Conservation (phyloP, 306 rosid genomes). For the Hylodesmum podocarpum region DNA sequence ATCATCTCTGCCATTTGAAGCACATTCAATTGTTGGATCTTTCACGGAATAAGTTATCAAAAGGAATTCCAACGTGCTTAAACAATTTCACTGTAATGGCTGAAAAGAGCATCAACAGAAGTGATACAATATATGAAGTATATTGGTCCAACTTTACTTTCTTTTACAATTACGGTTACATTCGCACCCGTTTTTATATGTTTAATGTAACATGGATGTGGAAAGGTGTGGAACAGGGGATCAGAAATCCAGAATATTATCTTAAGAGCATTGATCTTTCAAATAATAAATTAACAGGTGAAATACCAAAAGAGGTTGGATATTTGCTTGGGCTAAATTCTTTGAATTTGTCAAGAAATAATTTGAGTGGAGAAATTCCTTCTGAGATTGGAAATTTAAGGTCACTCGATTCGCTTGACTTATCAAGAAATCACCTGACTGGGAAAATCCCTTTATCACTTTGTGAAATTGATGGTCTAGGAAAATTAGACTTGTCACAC, state of each 20-base stretch:
- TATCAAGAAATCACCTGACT: not conserved
- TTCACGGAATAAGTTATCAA: too few relatives aligned
- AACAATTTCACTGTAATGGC: not conserved
- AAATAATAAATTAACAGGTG: not conserved
- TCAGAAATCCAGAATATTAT: constrained; percentile 31
- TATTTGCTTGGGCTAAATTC: not conserved
- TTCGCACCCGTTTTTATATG: too few relatives aligned
- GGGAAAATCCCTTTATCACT: not conserved
- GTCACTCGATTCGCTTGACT: not conserved
- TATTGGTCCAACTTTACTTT: not conserved
- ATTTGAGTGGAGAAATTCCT: not conserved
- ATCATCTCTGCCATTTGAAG: too few relatives aligned
- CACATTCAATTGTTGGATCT: too few relatives aligned
- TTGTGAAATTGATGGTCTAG: not conserved
- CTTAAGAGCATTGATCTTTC: not conserved
- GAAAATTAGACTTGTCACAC: not conserved
- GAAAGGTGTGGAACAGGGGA: constrained; percentile 14
- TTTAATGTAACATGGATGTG: not conserved
- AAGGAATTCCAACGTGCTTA: too few relatives aligned
- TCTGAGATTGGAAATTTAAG: not conserved
- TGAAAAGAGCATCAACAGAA: not conserved
- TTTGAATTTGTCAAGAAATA: constrained; percentile 2
- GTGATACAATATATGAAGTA: not conserved
- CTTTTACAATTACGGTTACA: not conserved
- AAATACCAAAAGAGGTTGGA: not conserved